Evolutionary conservation across 805 yeast genomes (phyloP).

Genomic region (Cephaloascus albidus): DNA sequence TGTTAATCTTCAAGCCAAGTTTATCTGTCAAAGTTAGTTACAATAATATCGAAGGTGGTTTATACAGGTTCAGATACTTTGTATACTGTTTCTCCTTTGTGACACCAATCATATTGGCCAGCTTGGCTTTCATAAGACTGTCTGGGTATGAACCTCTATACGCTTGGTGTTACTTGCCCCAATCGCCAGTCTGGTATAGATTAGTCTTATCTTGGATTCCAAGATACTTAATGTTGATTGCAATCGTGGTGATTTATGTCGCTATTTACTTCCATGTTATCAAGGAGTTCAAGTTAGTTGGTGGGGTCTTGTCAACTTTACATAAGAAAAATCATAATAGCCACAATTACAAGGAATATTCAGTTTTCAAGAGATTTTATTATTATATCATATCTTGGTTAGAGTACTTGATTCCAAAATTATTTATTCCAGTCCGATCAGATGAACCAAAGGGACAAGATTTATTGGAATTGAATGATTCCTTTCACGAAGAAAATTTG

Average conservation of each 20-base stretch:
- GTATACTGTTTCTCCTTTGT: conserved; percentile 52
- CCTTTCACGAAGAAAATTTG: conserved; percentile 52
- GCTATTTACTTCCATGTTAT: conserved; percentile 68
- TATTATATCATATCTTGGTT: neutral
- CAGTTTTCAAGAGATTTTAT: neutral
- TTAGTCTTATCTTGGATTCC: conserved; percentile 76
- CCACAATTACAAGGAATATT: neutral
- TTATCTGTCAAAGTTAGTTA: conserved; percentile 29
- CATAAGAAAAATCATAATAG: conserved; percentile 8
- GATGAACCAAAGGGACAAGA: conserved; percentile 3
- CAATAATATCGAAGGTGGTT: conserved; percentile 57
- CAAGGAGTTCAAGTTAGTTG: conserved; percentile 46
- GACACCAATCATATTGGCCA: conserved; percentile 60
- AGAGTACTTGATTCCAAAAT: conserved; percentile 16
- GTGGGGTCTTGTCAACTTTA: conserved; percentile 31
- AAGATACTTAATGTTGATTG: conserved; percentile 54
- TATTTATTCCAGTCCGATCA: conserved; percentile 12
- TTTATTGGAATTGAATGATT: conserved; percentile 16
- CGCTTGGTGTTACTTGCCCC: conserved; percentile 76
- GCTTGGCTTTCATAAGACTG: conserved; percentile 54
- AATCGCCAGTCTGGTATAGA: conserved; percentile 63
- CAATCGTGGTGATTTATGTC: conserved; percentile 56
- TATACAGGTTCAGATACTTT: conserved; percentile 45
- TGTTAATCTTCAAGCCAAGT: conserved; percentile 60
- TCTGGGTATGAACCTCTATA: conserved; percentile 54